phyloP scores from a whole-genome alignment of 768 basidiomycete genomes.

The Lyophyllum decastes region DNA sequence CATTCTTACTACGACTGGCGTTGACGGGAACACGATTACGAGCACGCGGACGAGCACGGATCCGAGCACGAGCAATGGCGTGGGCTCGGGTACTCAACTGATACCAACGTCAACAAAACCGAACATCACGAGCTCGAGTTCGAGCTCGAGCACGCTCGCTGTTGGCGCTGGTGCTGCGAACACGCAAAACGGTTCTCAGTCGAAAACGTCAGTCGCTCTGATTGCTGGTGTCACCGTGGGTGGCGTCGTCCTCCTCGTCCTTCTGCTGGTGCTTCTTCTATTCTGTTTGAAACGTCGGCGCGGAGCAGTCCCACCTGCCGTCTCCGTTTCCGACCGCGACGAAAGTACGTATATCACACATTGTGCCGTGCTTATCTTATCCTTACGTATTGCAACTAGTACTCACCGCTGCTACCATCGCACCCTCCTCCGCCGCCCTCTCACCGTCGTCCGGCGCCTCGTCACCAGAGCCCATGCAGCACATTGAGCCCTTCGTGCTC shows the following conservation, averaged over 20 bases:
- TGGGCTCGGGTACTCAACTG: background rate
- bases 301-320: background rate
- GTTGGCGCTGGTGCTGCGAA: background rate
- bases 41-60: background rate
- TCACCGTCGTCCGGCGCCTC: background rate
- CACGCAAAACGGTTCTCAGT: background rate
- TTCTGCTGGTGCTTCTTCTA: background rate
- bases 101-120: background rate
- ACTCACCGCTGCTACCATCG: background rate
- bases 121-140: background rate
- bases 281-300: background rate
- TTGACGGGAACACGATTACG: background rate
- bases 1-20: background rate
- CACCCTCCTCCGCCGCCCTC: background rate
- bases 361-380: background rate
- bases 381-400: background rate
- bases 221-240: conserved; percentile 5
- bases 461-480: background rate
- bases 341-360: background rate
- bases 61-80: background rate
- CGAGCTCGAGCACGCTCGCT: background rate
- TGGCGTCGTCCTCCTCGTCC: conserved; percentile 1
- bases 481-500: background rate
- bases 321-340: background rate
- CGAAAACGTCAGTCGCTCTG: background rate